Base-by-base conservation (phyloP, 2,329 filamentous ascomycete genomes). In the Pestalotiopsis sp. region DNA sequence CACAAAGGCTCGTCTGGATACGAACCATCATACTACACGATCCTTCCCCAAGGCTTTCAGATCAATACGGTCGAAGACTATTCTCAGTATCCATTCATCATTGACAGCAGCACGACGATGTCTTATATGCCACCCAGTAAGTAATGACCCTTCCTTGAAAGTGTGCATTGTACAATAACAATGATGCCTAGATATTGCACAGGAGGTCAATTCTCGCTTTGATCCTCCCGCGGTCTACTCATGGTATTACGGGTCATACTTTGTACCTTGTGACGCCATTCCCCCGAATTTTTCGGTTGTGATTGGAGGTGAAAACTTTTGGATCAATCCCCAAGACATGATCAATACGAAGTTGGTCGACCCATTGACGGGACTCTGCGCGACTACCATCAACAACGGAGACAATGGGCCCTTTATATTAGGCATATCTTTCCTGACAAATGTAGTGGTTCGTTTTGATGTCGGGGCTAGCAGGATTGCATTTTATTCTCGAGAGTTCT, bases 61-160 rank as follows among this genome's bases (percentile, higher is more conserved):
- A 86, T 80, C 73, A 85, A 80, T 27, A 76, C 79, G 55, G 82
- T 78, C 4, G 81, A 77, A 2, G 81, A 84, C 69, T 77, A 73
- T 20, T 81, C 77, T 41, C 84, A 81, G 72, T 83, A 82, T 66
- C 84, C 84, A 4, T 86, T 83, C 72, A 85, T 88, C 65, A 77
- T 87, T 64, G 86, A 88, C 75, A 86, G 83, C 17, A 84, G 84
- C 39, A 87, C 86, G 1, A 85, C 85, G 0, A 79, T 86, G 73
- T 83, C 83, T 70, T 84, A 86, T 69, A 75, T 87, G 1, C 85
- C 86, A 12, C 81, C 82, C 12, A 76, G 85, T 85, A 72, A 79
- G 82, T 77, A 20, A n/a, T 27, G n/a, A 12, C 25, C 11, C 45
- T 65, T n/a, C 20, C 25, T 20, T 25, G 6, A 57, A 23, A 49